These are phyloP conservation scores for Penicillium sp. DNA, from an alignment of 2,329 filamentous ascomycete species.

Conservation along the genomic window DNA sequence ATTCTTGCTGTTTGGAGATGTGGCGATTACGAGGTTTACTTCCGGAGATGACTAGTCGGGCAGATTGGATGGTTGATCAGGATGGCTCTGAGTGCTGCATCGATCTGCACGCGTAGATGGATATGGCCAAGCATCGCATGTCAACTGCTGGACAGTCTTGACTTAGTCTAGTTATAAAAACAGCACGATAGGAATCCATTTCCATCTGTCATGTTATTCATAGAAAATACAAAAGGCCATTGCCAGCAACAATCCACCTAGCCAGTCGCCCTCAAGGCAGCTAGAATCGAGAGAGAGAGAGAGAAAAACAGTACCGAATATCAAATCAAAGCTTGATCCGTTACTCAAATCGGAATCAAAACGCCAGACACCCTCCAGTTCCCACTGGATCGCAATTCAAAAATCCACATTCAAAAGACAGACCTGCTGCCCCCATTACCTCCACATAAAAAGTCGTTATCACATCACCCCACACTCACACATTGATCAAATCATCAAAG, in stretches of 20 bases:
- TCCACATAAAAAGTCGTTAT: neutral
- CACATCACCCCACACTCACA: constrained; percentile 14
- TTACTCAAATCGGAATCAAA: constrained; percentile 1
- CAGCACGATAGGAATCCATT: neutral
- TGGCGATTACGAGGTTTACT: too few species aligned
- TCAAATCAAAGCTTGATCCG: neutral
- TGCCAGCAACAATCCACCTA: constrained; percentile 1
- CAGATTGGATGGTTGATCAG: too few species aligned
- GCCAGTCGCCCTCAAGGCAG: neutral
- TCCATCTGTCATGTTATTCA: constrained; percentile 4
- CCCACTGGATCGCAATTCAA: constrained; percentile 13
- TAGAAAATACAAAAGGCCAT: neutral
- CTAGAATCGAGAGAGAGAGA: neutral
- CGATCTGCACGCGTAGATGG: too few species aligned
- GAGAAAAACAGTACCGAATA: neutral
- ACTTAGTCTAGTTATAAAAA: neutral
- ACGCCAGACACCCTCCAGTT: constrained; percentile 19
- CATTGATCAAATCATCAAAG: constrained; percentile 37
- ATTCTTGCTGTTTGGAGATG: too few species aligned
- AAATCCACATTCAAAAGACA: constrained; percentile 4
- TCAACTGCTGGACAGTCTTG: constrained; percentile 13
- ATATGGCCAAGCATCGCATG: too few species aligned
- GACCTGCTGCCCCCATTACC: constrained; percentile 7
- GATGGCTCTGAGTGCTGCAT: too few species aligned
- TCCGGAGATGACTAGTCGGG: too few species aligned